Evolutionary conservation across 2,329 filamentous ascomycete genomes (phyloP).

Genomic region (Diaporthe nobilis): DNA sequence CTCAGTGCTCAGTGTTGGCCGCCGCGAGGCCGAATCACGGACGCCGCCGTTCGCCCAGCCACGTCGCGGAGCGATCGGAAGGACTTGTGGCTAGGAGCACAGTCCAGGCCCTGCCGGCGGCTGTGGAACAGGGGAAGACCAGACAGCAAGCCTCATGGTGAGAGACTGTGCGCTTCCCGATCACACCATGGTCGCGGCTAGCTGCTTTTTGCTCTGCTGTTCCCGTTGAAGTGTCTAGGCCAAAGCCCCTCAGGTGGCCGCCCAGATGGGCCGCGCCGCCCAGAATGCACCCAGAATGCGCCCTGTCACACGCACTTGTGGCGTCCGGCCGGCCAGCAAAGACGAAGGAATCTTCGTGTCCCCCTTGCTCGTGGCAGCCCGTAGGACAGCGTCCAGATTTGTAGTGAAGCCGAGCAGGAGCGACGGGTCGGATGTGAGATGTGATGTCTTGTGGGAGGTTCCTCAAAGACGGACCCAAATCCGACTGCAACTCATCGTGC

Average conservation of each 20-base stretch:
- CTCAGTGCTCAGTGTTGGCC: constrained; percentile 7
- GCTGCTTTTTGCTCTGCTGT: constrained; percentile 37
- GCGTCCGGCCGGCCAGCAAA: constrained; percentile 8
- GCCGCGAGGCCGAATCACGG: constrained; percentile 20
- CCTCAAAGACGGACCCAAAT: constrained; percentile 41
- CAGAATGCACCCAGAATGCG: constrained; percentile 26
- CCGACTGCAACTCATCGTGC: constrained; percentile 34
- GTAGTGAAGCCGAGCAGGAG: constrained; percentile 37
- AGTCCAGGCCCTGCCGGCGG: constrained; percentile 29
- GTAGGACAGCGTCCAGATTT: constrained; percentile 34
- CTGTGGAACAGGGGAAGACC: constrained; percentile 28
- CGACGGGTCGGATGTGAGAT: constrained; percentile 40
- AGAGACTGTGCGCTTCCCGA: constrained; percentile 35
- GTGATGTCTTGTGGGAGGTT: constrained; percentile 41
- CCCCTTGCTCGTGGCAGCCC: constrained; percentile 20
- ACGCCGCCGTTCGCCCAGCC: constrained; percentile 28
- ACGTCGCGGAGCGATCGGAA: constrained; percentile 28
- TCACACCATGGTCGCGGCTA: constrained; percentile 33
- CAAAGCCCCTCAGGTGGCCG: constrained; percentile 31
- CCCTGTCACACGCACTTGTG: constrained; percentile 19
- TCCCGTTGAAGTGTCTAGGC: constrained; percentile 15
- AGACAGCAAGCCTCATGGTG: constrained; percentile 18
- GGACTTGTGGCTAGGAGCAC: constrained; percentile 22
- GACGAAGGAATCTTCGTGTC: constrained; percentile 2
- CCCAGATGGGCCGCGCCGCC: constrained; percentile 25